Base-by-base conservation (phyloP, 108 stramenopile genomes). In the Skeletonema grethae region DNA sequence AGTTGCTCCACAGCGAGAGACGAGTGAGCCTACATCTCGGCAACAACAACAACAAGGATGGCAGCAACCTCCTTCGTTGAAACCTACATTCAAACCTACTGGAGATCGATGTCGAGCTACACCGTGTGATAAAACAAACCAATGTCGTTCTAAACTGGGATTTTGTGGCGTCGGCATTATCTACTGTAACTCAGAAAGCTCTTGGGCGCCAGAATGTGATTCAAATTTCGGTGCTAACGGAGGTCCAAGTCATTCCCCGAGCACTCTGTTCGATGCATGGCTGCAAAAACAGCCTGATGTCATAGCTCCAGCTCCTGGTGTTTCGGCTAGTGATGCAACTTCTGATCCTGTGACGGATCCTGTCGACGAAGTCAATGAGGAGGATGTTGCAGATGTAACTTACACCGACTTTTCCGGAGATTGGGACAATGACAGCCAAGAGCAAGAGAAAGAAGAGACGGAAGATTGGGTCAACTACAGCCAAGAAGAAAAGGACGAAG, bases 181-280 rank as follows among this genome's bases (percentile, higher is more conserved):
- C n/a, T 67, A 75, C 43, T 75, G 73, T 34, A 75, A 75, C 30
- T 61, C 65, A 32, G 46, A 45, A 32, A 65, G 64, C 22, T 75
- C 73, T 0, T 75, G 73, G 73, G 58, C 22, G 20, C 73, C 80
- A 39, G 55, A 29, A 6, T 81, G 80, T 57, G 80, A 73, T 30
- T 68, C 46, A 4, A 46, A 18, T 10, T 46, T 18, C 46, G 46
- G 46, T 18, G 46, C 46, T 5, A 46, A 46, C 2, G 46, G 46
- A 46, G 46, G 46, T 3, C 46, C 46, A 18, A 46, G 46, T 18
- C 46, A 46, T 16, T n/a, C 46, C 0, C 46, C 46, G 46, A 46
- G 46, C 9, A 46, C 46, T 16, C 46, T 46, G 3, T 46, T 46
- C 16, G 46, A 46, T 46, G 15, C 46, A 18, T 46, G 46, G 46